A percentile compares a stretch with the other conserved stretches of the same genome.
Conservation (phyloP, 139 green algal genomes). For the Cymbomonas tetramitiformis region DNA sequence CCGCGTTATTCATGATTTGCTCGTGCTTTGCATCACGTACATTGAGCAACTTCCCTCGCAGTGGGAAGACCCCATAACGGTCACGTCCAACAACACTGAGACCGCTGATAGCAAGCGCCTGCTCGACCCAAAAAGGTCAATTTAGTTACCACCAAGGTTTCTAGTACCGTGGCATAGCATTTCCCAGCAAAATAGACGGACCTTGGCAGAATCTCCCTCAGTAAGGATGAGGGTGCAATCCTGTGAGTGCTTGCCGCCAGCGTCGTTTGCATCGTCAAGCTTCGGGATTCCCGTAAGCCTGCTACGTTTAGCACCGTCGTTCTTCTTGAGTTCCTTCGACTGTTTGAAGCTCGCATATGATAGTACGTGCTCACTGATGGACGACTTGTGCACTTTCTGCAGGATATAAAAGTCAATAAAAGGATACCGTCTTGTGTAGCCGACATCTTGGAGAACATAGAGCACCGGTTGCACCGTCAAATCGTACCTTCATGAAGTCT, state of each 20-base stretch:
- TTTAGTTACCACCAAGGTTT: too few relatives aligned
- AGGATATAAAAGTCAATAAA: not conserved
- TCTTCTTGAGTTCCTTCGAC: conserved; percentile 90
- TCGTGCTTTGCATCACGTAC: conserved; percentile 78
- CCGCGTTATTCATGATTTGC: conserved; percentile 81
- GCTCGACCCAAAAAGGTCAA: too few relatives aligned
- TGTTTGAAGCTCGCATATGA: conserved; percentile 76
- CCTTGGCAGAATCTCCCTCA: conserved; percentile 94
- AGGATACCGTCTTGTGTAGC: not conserved
- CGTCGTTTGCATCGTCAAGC: conserved; percentile 94
- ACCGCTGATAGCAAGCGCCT: conserved; percentile 80
- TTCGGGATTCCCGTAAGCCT: conserved; percentile 76
- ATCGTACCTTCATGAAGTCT: conserved; percentile 83
- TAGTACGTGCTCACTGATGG: conserved; percentile 74
- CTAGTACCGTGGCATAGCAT: too few relatives aligned
- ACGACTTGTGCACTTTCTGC: conserved; percentile 33
- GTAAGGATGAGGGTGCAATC: conserved; percentile 98
- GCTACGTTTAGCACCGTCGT: conserved; percentile 76
- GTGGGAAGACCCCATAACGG: conserved; percentile 89
- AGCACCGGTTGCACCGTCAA: not conserved
- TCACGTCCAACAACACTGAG: conserved; percentile 87
- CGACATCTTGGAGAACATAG: not conserved
- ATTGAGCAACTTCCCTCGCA: conserved; percentile 97
- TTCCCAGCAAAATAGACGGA: too few relatives aligned
- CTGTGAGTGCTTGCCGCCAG: conserved; percentile 60